Evolutionary conservation across 305 asterid species (phyloP).

Genomic region (Fraxinus sp.): DNA sequence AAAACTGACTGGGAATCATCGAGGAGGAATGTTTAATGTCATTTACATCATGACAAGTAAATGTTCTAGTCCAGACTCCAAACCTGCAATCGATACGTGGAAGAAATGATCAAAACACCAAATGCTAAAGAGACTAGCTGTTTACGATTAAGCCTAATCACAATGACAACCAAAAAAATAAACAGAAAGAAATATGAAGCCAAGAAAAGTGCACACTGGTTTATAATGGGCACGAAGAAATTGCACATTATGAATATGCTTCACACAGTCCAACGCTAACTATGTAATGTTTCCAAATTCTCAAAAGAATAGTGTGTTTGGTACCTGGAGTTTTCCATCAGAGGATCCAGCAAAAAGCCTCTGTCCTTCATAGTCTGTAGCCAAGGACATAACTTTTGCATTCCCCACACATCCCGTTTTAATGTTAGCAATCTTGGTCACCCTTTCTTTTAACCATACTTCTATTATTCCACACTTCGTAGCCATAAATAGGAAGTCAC

Average conservation of each 20-base stretch:
- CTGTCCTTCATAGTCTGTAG: conserved; percentile 60
- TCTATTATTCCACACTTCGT: conserved; percentile 68
- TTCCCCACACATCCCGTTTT: conserved; percentile 40
- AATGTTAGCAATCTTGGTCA: conserved; percentile 50
- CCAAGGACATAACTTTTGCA: conserved; percentile 42
- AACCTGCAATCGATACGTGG: conserved; percentile 35
- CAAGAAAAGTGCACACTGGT: background rate
- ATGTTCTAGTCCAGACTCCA: conserved; percentile 48
- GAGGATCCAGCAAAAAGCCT: conserved; percentile 71
- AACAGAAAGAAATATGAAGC: background rate
- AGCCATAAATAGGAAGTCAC: conserved; percentile 64
- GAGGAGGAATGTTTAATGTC: background rate
- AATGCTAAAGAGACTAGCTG: background rate
- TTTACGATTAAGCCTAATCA: background rate
- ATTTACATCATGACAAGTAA: background rate
- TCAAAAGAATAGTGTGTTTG: background rate
- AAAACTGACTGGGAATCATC: background rate
- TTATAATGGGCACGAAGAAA: background rate
- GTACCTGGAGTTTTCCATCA: conserved; percentile 71
- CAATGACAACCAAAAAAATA: background rate
- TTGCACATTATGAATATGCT: background rate
- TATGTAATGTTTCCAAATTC: background rate
- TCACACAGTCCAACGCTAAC: background rate
- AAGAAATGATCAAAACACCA: background rate
- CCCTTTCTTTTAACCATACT: conserved; percentile 67